phyloP scores from a whole-genome alignment of 1,139 yeast genomes.

The Blastobotrys capitulatus region DNA sequence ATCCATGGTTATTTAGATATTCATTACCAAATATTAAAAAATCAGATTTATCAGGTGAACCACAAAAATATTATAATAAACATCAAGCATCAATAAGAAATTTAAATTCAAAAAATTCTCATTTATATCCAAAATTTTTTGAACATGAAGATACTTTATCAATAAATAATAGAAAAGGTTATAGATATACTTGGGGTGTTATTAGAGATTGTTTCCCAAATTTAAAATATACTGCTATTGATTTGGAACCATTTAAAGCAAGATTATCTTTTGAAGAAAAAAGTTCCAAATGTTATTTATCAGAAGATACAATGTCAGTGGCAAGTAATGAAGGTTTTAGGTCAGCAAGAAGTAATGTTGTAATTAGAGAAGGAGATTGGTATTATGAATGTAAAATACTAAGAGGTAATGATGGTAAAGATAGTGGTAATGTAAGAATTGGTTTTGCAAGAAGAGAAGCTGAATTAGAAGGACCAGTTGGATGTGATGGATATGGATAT shows the following conservation, averaged over 20 bases:
- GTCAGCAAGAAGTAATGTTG: constrained; percentile 67
- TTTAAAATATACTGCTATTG: constrained; percentile 67
- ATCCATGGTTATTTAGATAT: constrained; percentile 9
- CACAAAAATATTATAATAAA: constrained; percentile 6
- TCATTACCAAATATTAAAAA: constrained; percentile 2
- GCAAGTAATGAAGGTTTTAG: constrained; percentile 74
- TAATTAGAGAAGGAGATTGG: constrained; percentile 72
- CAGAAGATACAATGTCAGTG: constrained; percentile 39
- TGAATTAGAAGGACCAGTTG: constrained; percentile 89
- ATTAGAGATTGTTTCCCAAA: constrained; percentile 61
- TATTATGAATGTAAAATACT: constrained; percentile 69
- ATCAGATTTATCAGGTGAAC: constrained; percentile 3
- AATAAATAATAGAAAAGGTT: constrained; percentile 59
- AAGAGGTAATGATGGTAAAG: constrained; percentile 31
- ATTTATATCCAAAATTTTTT: constrained; percentile 1
- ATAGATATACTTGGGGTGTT: constrained; percentile 72
- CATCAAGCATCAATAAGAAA: neutral
- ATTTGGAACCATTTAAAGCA: constrained; percentile 59
- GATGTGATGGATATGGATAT: constrained; percentile 91
- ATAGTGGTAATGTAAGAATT: constrained; percentile 60
- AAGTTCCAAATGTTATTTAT: constrained; percentile 48
- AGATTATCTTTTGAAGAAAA: constrained; percentile 70
- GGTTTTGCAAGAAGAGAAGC: constrained; percentile 87
- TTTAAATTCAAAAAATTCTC: neutral
- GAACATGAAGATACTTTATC: constrained; percentile 8